phyloP scores from a whole-genome alignment of 2,329 filamentous ascomycete genomes.

The Sporothrix euskadiensis region DNA sequence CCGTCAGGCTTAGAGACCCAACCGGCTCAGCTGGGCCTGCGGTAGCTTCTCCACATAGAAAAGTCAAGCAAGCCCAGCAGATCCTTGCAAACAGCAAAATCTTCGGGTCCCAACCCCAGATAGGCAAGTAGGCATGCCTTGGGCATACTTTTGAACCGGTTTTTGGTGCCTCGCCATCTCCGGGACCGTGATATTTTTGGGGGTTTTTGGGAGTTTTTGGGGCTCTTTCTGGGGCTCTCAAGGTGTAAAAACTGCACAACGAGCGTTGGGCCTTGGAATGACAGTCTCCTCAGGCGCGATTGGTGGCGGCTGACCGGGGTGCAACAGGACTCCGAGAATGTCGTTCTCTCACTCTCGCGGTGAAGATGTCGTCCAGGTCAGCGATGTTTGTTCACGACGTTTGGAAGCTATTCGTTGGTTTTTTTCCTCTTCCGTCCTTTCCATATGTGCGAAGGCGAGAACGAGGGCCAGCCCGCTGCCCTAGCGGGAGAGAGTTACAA shows the following conservation, averaged over 20 bases:
- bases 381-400: background rate
- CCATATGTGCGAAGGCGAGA: background rate
- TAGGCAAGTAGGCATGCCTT: background rate
- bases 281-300: background rate
- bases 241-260: background rate
- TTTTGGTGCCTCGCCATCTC: background rate
- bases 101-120: background rate
- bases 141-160: background rate
- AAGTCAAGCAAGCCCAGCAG: background rate
- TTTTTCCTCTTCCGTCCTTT: background rate
- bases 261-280: background rate
- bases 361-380: no score
- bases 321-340: background rate
- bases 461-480: background rate
- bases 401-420: background rate
- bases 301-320: background rate
- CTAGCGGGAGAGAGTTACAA: background rate
- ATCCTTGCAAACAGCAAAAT: background rate
- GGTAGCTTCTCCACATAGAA: background rate
- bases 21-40: background rate
- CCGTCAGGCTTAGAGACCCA: background rate
- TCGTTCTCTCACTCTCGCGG: background rate
- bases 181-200: background rate
- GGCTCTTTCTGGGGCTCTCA: background rate
- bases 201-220: background rate